phyloP scores from a whole-genome alignment of 495 filamentous ascomycete species.

The Aspergillus nidulans region DNA sequence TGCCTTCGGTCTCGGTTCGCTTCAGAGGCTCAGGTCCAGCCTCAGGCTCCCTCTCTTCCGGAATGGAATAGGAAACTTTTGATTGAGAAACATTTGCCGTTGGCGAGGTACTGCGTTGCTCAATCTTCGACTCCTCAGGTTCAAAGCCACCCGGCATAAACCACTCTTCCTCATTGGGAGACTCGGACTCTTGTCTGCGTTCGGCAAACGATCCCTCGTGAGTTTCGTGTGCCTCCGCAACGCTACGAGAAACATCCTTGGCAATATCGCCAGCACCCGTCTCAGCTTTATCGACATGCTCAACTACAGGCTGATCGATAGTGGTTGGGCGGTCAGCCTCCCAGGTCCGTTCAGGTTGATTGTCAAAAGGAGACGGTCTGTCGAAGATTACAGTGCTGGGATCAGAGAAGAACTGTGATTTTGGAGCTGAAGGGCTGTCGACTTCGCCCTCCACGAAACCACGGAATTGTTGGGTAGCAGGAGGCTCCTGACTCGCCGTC shows the following conservation, averaged over 20 bases:
- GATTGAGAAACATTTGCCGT: conserved; percentile 21
- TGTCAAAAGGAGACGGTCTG: neutral
- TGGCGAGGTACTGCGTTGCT: conserved; percentile 7
- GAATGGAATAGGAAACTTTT: conserved; percentile 20
- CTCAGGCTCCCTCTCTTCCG: conserved; percentile 20
- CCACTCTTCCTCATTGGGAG: conserved; percentile 24
- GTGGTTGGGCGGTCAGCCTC: conserved; percentile 10
- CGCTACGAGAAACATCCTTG: neutral
- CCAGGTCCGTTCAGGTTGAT: neutral
- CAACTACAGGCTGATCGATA: conserved; percentile 29
- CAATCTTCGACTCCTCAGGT: conserved; percentile 15
- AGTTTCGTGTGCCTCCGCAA: neutral
- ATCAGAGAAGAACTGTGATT: conserved; percentile 17
- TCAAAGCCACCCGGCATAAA: conserved; percentile 44
- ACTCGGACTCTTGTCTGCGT: conserved; percentile 8
- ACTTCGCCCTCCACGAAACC: conserved; percentile 35
- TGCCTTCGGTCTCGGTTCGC: conserved; percentile 14
- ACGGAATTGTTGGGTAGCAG: conserved; percentile 29
- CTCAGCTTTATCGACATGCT: conserved; percentile 20
- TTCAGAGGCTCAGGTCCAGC: conserved; percentile 1
- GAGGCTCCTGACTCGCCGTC: conserved; percentile 25
- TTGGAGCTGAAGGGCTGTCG: conserved; percentile 11
- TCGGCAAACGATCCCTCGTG: neutral
- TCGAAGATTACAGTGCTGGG: conserved; percentile 13
- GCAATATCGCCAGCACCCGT: conserved; percentile 2